A percentile compares a stretch with the other conserved stretches of the same genome.
Evolutionary conservation across 768 basidiomycete species (phyloP).

Genomic region (Xerocomellus dryophilus): DNA sequence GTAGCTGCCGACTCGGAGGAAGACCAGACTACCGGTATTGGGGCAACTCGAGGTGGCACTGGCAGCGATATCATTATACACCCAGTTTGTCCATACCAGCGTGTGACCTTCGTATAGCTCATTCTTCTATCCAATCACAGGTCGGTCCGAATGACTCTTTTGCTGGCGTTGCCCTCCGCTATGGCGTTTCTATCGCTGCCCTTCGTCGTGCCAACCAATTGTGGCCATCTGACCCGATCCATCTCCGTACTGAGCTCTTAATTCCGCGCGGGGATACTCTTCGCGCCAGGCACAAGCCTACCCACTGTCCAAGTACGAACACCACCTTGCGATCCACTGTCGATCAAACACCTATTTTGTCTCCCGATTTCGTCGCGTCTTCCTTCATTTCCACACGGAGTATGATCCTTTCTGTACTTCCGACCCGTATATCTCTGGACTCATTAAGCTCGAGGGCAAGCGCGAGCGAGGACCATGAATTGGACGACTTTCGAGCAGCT

Average conservation of each 20-base stretch:
- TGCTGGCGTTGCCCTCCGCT: constrained; percentile 83
- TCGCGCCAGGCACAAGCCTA: constrained; percentile 3
- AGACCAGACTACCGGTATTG: not conserved
- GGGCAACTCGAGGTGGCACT: not conserved
- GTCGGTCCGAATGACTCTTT: constrained; percentile 74
- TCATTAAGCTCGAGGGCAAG: constrained; percentile 29
- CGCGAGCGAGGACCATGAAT: constrained; percentile 29
- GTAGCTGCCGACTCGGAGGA: not conserved
- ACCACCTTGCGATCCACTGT: not conserved
- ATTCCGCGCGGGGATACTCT: constrained; percentile 48
- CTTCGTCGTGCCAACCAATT: constrained; percentile 87
- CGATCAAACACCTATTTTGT: not conserved
- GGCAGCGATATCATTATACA: constrained; percentile 11
- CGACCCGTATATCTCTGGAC: constrained; percentile 30
- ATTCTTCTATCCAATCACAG: constrained; percentile 36
- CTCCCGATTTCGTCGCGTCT: constrained; percentile 13
- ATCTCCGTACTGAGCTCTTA: constrained; percentile 77
- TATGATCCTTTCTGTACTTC: constrained; percentile 23
- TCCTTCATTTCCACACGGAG: constrained; percentile 21
- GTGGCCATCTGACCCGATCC: constrained; percentile 91
- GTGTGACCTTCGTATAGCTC: not conserved
- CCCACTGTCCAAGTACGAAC: not conserved
- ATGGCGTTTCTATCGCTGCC: constrained; percentile 79
- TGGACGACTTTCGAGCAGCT: constrained; percentile 15
- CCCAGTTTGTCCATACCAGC: constrained; percentile 12